phyloP scores from a whole-genome alignment of 2,329 filamentous ascomycete genomes.

The Monilinia aucupariae region DNA sequence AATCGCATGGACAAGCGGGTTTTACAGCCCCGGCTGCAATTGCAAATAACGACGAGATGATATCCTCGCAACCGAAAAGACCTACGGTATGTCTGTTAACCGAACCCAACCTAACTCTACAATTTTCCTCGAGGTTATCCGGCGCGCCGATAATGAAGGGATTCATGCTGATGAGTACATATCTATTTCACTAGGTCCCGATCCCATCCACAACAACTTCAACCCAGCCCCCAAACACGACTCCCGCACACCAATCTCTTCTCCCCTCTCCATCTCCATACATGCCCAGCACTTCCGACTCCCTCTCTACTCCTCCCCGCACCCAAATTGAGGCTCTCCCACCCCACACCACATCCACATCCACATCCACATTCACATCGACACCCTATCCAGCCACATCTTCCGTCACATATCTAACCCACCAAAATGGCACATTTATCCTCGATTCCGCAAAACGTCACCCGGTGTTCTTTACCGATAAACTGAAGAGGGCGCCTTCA shows the following conservation, averaged over 20 bases:
- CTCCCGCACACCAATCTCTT: conserved; percentile 10
- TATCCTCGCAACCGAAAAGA: conserved; percentile 19
- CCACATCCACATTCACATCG: conserved; percentile 24
- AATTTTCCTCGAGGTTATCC: not conserved
- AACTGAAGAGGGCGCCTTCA: conserved; percentile 46
- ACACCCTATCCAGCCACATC: conserved; percentile 1
- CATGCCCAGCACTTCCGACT: not conserved
- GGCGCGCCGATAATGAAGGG: not conserved
- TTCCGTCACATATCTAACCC: conserved; percentile 24
- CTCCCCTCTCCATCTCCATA: conserved; percentile 9
- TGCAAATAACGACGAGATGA: not conserved
- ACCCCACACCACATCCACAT: conserved; percentile 27
- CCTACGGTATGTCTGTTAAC: conserved; percentile 20
- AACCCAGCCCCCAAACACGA: conserved; percentile 10
- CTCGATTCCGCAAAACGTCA: conserved; percentile 55
- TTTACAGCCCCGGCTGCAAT: not conserved
- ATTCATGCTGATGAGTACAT: not conserved
- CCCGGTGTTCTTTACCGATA: conserved; percentile 70
- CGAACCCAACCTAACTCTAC: not conserved
- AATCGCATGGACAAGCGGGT: not conserved
- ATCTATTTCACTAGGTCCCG: not conserved
- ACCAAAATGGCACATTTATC: conserved; percentile 14
- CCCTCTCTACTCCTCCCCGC: conserved; percentile 25
- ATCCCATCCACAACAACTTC: not conserved
- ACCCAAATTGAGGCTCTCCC: conserved; percentile 48